Evolutionary conservation across 164 flowering plant genomes (phyloP), one percentile per base, ranked within the genome.

Genomic region (Vitis labrusca): DNA sequence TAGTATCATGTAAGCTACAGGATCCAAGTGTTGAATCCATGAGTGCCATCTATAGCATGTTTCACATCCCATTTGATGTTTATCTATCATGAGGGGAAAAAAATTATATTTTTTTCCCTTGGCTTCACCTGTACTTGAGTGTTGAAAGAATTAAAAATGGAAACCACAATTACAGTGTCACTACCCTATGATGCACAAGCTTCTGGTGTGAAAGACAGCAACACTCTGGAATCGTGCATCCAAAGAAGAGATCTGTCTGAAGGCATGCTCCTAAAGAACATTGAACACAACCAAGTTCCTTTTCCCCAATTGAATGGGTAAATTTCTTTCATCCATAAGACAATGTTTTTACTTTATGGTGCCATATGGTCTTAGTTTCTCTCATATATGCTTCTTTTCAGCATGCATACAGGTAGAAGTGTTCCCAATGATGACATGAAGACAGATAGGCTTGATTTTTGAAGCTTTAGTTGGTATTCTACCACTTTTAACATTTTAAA

Each of bases 231-330:
- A 71, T 61, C 78, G 23, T 63, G 71, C 59, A 56, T 76, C 30
- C 49, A n/a, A 50, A 77, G 68, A 19, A 61, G 69, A 64, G 68
- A 75, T 27, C 70, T 63, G 61, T 59, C 74, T 16, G 75, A 64
- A 52, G 69, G 55, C 50, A 19, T 66, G 76, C 74, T 71, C 30
- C 27, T 71, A 16, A 79, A 75, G 59, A 65, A 66, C 44, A 29
- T 52, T 2, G 71, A 74, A 8, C 53, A 16, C 50, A 71, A 65
- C 63, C 80, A 79, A 27, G 50, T 69, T 64, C 59, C 66, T 16
- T n/a, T 73, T 48, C 71, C 80, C 27, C 73, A 78, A 44, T 63
- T 75, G 56, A 81, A 74, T 29, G 50, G 79, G 82, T 79, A 72
- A 66, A 55, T 54, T 30, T 23, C 59, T 53, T 65, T 48, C 14